Conservation (phyloP, 2,329 filamentous ascomycete genomes). For the Zymoseptoria brevis region DNA sequence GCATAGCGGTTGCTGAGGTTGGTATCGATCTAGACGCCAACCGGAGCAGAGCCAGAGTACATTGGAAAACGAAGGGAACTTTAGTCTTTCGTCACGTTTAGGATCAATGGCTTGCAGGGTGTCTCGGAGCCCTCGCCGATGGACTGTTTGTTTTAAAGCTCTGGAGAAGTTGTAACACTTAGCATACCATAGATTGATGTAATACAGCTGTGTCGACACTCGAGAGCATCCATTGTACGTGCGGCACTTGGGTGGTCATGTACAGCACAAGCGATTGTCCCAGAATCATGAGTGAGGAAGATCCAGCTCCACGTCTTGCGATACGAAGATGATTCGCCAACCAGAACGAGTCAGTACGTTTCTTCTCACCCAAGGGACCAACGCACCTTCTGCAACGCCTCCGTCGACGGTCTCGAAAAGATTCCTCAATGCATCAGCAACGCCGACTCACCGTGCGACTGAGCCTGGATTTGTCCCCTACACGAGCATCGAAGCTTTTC, state of each 20-base stretch:
- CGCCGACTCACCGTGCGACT: slow-evolving; percentile 1
- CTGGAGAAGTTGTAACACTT: not conserved
- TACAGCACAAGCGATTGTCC: no score
- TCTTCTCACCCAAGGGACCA: slow-evolving; percentile 6
- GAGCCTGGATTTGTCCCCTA: no score
- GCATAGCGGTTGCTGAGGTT: no score
- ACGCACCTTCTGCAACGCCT: slow-evolving; percentile 7
- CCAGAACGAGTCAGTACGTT: no score
- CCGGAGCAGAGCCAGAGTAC: not conserved
- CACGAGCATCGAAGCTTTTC: no score
- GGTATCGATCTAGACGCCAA: no score
- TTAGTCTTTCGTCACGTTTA: not conserved
- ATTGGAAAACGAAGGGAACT: not conserved
- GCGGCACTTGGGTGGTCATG: no score
- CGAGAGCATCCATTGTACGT: not conserved
- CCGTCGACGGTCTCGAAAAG: slow-evolving; percentile 12
- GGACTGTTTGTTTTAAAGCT: not conserved
- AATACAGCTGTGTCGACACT: not conserved
- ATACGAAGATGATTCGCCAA: no score
- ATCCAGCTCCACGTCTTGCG: no score
- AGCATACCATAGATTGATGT: not conserved
- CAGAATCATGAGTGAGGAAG: no score
- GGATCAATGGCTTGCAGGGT: not conserved
- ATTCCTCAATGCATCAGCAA: slow-evolving; percentile 10
- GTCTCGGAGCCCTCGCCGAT: not conserved